These are phyloP conservation scores for Chalara sp. DNA, from an alignment of 2,329 filamentous ascomycete genomes.

Conservation along the genomic window DNA sequence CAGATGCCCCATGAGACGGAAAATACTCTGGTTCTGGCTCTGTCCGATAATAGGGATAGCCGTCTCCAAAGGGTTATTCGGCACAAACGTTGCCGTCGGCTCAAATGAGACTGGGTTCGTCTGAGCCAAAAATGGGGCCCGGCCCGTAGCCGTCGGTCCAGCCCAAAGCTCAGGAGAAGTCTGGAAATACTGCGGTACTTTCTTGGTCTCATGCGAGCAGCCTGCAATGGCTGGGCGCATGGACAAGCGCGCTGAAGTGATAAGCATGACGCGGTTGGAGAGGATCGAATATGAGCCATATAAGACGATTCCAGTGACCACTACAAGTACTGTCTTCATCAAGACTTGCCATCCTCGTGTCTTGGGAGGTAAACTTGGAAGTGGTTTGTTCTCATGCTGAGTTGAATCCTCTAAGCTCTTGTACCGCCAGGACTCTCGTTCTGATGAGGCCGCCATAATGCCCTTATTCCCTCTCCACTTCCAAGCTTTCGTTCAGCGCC, in stretches of 20 bases:
- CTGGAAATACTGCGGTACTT: conserved; percentile 57
- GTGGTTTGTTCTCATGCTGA: neutral
- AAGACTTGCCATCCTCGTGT: neutral
- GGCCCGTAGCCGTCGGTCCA: conserved; percentile 65
- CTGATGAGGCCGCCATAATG: neutral
- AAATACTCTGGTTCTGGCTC: conserved; percentile 57
- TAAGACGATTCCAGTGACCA: conserved; percentile 1
- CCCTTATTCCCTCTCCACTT: no score
- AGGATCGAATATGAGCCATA: conserved; percentile 12
- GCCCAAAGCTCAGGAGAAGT: conserved; percentile 52
- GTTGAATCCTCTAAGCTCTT: neutral
- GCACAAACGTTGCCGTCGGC: conserved; percentile 52
- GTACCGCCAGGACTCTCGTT: neutral
- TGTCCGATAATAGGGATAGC: conserved; percentile 58
- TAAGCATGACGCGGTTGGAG: neutral
- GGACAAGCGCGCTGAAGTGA: neutral
- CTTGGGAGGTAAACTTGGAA: neutral
- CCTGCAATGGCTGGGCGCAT: neutral
- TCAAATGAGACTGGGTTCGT: conserved; percentile 60
- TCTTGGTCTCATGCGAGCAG: conserved; percentile 16
- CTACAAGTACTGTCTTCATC: conserved; percentile 1
- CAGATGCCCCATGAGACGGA: conserved; percentile 62
- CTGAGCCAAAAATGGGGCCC: conserved; percentile 63
- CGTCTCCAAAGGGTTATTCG: conserved; percentile 66
- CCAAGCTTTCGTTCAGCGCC: no score